phyloP scores from a whole-genome alignment of 192 early-diverging fungal genomes.

The Entophlyctis luteolus region DNA sequence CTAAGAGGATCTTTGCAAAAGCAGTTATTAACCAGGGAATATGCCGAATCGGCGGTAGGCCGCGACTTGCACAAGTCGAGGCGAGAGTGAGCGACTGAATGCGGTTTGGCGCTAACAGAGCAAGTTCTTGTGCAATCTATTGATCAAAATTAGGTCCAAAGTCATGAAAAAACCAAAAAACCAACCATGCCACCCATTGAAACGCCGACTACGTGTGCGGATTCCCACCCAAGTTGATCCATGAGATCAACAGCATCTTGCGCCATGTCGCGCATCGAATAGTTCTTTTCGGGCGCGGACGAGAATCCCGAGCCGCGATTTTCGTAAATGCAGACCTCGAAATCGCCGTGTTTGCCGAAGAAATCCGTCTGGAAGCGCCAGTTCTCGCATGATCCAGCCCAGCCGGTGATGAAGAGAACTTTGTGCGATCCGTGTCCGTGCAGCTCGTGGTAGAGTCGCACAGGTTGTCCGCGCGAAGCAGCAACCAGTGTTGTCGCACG shows the following conservation, averaged over 20 bases:
- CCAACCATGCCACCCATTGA: constrained; percentile 76
- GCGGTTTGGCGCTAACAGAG: constrained; percentile 47
- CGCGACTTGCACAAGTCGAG: constrained; percentile 47
- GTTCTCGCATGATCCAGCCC: constrained; percentile 38
- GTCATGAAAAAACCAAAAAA: neutral
- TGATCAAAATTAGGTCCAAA: neutral
- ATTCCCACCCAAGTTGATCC: constrained; percentile 66
- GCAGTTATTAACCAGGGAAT: constrained; percentile 12
- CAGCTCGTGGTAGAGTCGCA: constrained; percentile 75
- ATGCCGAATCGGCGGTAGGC: constrained; percentile 21
- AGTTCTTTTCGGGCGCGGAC: constrained; percentile 18
- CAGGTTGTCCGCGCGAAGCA: constrained; percentile 23
- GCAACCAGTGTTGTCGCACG: constrained; percentile 19
- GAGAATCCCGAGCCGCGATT: constrained; percentile 73
- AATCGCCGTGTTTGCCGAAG: constrained; percentile 64
- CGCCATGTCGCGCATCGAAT: constrained; percentile 71
- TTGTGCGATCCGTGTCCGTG: constrained; percentile 66
- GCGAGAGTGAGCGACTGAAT: constrained; percentile 56
- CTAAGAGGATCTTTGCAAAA: constrained; percentile 23
- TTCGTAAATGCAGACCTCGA: constrained; percentile 74
- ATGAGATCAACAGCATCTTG: constrained; percentile 62
- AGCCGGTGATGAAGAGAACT: constrained; percentile 65
- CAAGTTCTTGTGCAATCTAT: constrained; percentile 67
- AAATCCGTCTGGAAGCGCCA: constrained; percentile 56
- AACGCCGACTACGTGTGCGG: constrained; percentile 71